Evolutionary conservation across 2,329 filamentous ascomycete species (phyloP).

Genomic region (Arthrobotrys pseudoclavata): DNA sequence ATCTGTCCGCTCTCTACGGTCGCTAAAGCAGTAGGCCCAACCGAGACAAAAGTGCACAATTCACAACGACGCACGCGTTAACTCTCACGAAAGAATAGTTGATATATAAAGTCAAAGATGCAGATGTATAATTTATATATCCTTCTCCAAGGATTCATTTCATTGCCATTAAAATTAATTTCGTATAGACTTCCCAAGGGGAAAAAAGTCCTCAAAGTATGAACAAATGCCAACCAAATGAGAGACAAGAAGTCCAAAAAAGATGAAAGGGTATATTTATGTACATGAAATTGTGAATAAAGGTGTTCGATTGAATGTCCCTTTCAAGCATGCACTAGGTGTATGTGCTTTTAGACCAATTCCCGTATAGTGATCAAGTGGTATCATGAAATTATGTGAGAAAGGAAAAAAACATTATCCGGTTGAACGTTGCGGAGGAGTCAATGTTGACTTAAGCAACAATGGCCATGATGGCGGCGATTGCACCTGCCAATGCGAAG

Average conservation of each 20-base stretch:
- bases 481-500: constrained; percentile 46
- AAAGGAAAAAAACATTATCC: neutral
- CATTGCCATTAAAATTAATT: constrained; percentile 46
- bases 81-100: too few species aligned
- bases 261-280: constrained; percentile 19
- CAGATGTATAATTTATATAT: neutral
- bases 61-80: neutral
- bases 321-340: neutral
- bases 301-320: neutral
- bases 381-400: constrained; percentile 19
- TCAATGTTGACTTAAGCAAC: constrained; percentile 33
- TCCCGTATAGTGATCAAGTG: constrained; percentile 1
- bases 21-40: constrained; percentile 40
- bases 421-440: neutral
- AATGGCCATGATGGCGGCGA: constrained; percentile 48
- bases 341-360: neutral
- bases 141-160: neutral
- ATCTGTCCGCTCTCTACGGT: constrained; percentile 40
- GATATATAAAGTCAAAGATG: neutral
- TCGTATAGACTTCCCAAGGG: constrained; percentile 16
- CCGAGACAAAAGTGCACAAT: constrained; percentile 44
- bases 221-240: constrained; percentile 14
- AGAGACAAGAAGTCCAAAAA: constrained; percentile 31
- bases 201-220: constrained; percentile 14
- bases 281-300: constrained; percentile 19